A percentile compares a stretch with the other conserved stretches of the same genome.
phyloP scores from a whole-genome alignment of 2,329 filamentous ascomycete genomes.

The Diaporthe vaccinii region DNA sequence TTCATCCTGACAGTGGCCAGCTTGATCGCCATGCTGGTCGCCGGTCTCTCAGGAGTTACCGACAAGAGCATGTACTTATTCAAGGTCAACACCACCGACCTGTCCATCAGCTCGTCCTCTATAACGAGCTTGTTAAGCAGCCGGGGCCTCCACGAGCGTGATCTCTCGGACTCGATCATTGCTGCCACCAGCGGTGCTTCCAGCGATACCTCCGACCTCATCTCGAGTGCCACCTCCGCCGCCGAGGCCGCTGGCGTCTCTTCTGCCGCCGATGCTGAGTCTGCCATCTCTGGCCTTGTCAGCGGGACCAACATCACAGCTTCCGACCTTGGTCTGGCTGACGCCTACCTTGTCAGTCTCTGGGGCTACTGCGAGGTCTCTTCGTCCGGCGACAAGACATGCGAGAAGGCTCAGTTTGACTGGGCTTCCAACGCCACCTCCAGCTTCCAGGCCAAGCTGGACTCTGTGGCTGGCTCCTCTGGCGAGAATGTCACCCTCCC shows the following conservation, averaged over 20 bases:
- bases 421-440: slow-evolving; percentile 83
- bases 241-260: slow-evolving; percentile 23
- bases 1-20: slow-evolving; percentile 85
- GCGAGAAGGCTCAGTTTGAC: slow-evolving; percentile 78
- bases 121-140: slow-evolving; percentile 49
- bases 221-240: slow-evolving; percentile 31
- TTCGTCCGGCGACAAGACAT: slow-evolving; percentile 70
- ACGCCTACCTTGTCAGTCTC: slow-evolving; percentile 85
- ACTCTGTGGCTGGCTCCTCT: slow-evolving; percentile 62
- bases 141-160: slow-evolving; percentile 38
- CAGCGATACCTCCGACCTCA: slow-evolving; percentile 3
- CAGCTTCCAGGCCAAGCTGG: slow-evolving; percentile 68
- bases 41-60: slow-evolving; percentile 67
- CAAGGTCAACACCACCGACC: slow-evolving; percentile 72
- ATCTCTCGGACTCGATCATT: slow-evolving; percentile 48
- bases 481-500: slow-evolving; percentile 75
- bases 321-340: slow-evolving; percentile 72
- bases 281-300: not conserved
- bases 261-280: slow-evolving; percentile 10
- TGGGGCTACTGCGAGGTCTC: slow-evolving; percentile 87
- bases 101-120: slow-evolving; percentile 64
- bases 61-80: slow-evolving; percentile 71
- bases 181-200: slow-evolving; percentile 29
- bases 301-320: slow-evolving; percentile 66
- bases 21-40: slow-evolving; percentile 76